Percentiles rank a stretch among this genome's conserved stretches.
These are phyloP conservation scores for Talaromyces albobiverticillius DNA, from an alignment of 2,329 filamentous ascomycete species.

Conservation along the genomic window DNA sequence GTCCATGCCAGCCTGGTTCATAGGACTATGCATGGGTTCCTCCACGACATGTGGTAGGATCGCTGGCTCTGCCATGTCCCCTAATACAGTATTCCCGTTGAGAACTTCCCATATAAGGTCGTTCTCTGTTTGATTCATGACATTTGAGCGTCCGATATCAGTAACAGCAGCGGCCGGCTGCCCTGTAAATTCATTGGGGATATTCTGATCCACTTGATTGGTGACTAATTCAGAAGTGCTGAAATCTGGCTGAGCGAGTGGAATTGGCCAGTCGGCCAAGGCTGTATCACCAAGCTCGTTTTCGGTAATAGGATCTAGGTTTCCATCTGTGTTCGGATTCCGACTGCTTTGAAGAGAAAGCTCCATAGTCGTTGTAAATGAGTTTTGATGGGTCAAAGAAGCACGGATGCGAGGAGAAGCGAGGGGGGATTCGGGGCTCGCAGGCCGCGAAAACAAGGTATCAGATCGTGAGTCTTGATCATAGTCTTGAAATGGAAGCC, in stretches of 20 bases:
- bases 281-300: not conserved
- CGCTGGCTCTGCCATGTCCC: slow-evolving; percentile 17
- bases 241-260: not conserved
- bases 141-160: not conserved
- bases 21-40: slow-evolving; percentile 25
- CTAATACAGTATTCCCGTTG: slow-evolving; percentile 15
- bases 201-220: slow-evolving; percentile 16
- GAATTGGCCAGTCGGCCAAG: slow-evolving; percentile 1
- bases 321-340: slow-evolving; percentile 23
- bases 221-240: not conserved
- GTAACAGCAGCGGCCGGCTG: not conserved
- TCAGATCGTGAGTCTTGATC: slow-evolving; percentile 35
- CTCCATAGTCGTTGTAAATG: slow-evolving; percentile 45
- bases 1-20: slow-evolving; percentile 4
- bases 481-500: slow-evolving; percentile 17
- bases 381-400: slow-evolving; percentile 42
- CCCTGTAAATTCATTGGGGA: not conserved
- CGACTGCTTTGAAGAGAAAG: slow-evolving; percentile 38
- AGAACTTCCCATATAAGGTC: slow-evolving; percentile 12
- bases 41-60: slow-evolving; percentile 31
- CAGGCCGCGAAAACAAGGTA: slow-evolving; percentile 38
- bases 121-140: slow-evolving; percentile 9
- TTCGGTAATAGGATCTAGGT: slow-evolving; percentile 5
- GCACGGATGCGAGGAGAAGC: slow-evolving; percentile 41
- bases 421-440: slow-evolving; percentile 39